Evolutionary conservation across 129 eudicot genomes (phyloP).

Genomic region (Arctium lappa): DNA sequence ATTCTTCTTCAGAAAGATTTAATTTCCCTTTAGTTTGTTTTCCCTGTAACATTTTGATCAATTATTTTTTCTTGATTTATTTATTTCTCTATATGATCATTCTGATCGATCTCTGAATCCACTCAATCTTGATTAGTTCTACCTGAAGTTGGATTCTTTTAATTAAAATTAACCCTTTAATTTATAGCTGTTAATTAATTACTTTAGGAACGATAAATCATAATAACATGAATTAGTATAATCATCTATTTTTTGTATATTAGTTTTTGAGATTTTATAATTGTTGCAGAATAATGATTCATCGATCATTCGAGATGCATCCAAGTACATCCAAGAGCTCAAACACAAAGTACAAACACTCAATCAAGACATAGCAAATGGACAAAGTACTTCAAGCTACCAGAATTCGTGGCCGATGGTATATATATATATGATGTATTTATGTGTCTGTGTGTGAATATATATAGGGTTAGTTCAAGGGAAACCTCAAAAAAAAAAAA

Average conservation of each 20-base stretch:
- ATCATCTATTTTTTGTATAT: background rate
- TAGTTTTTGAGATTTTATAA: background rate
- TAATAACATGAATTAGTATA: too few species aligned
- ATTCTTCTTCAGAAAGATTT: background rate
- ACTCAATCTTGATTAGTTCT: background rate
- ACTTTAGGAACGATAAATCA: background rate
- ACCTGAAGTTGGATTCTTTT: background rate
- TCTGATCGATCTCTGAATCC: background rate
- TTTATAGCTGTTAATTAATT: background rate
- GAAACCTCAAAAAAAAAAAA: too few species aligned
- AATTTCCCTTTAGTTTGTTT: background rate
- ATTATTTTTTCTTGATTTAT: background rate
- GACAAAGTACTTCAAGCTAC: constrained; percentile 41
- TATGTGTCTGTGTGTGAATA: background rate
- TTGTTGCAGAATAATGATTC: constrained; percentile 58
- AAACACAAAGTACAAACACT: constrained; percentile 77
- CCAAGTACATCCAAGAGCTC: constrained; percentile 80
- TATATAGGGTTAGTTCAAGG: too few species aligned
- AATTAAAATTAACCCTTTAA: background rate
- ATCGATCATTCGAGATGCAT: constrained; percentile 82
- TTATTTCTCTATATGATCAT: background rate
- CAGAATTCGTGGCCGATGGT: constrained; percentile 63
- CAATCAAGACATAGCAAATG: constrained; percentile 57
- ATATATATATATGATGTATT: constrained; percentile 6
- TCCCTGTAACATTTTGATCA: background rate